Evolutionary conservation across 352 stramenopile genomes (phyloP).

Genomic region (Globisporangium paddicum): DNA sequence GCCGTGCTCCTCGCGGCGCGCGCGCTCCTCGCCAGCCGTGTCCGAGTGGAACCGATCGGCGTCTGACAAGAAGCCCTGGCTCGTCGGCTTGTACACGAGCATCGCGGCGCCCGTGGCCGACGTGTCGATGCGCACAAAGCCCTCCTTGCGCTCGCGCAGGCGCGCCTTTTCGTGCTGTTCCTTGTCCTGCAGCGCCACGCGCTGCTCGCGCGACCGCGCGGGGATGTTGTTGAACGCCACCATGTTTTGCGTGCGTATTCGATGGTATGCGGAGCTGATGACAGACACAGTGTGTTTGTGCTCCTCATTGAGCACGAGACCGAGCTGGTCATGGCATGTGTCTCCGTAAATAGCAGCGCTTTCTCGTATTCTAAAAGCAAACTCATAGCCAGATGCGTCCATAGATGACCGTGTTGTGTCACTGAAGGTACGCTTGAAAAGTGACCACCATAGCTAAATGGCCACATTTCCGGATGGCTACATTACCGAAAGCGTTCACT

Average conservation of each 20-base stretch:
- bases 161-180: constrained; percentile 76
- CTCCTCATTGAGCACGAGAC: too few relatives aligned
- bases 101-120: constrained; percentile 60
- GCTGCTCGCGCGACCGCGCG: constrained; percentile 57
- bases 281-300: background rate
- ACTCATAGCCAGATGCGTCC: too few relatives aligned
- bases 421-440: too few relatives aligned
- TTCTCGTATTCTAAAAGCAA: too few relatives aligned
- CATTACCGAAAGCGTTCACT: background rate
- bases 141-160: constrained; percentile 58
- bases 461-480: background rate
- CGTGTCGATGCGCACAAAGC: constrained; percentile 66
- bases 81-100: constrained; percentile 52
- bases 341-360: too few relatives aligned
- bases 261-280: constrained; percentile 4
- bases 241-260: background rate
- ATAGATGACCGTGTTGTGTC: too few relatives aligned
- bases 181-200: constrained; percentile 69
- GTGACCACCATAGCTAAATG: background rate
- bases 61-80: constrained; percentile 80
- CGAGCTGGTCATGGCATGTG: too few relatives aligned
- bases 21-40: constrained; percentile 79
- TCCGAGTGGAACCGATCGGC: constrained; percentile 89
- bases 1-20: constrained; percentile 43
- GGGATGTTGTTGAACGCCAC: constrained; percentile 77